Conservation (phyloP, 2,329 filamentous ascomycete species). For the Diplodia scrobiculata region DNA sequence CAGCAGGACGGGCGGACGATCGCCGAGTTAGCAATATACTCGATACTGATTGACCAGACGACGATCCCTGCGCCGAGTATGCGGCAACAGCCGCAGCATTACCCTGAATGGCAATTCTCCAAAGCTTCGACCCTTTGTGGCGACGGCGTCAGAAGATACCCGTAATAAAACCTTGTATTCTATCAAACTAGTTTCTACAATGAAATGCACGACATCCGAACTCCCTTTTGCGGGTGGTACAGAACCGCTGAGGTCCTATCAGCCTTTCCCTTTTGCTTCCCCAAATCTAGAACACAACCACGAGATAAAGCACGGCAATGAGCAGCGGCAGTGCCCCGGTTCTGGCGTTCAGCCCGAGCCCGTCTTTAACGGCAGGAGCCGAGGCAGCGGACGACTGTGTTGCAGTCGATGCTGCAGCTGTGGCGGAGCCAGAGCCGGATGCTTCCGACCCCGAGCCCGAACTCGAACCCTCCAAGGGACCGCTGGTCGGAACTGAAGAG, state of each 20-base stretch:
- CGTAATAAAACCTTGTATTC: conserved; percentile 15
- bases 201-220: background rate
- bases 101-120: background rate
- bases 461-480: background rate
- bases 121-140: background rate
- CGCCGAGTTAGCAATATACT: background rate
- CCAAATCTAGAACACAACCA: background rate
- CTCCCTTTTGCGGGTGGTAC: background rate
- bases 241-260: background rate
- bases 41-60: background rate
- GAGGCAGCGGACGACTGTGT: conserved; percentile 12
- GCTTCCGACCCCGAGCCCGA: background rate
- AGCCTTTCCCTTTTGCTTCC: background rate
- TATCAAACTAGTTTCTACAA: conserved; percentile 19
- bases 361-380: background rate
- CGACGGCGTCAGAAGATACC: background rate
- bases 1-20: background rate
- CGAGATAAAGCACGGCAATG: conserved; percentile 6
- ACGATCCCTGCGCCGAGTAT: background rate
- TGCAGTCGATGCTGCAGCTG: conserved; percentile 3
- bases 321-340: conserved; percentile 7
- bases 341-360: background rate
- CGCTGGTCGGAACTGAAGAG: background rate
- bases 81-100: background rate
- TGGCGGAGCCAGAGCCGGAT: conserved; percentile 12